Conservation (phyloP, 2,329 filamentous ascomycete genomes). For the Chaetomiaceae sp. region DNA sequence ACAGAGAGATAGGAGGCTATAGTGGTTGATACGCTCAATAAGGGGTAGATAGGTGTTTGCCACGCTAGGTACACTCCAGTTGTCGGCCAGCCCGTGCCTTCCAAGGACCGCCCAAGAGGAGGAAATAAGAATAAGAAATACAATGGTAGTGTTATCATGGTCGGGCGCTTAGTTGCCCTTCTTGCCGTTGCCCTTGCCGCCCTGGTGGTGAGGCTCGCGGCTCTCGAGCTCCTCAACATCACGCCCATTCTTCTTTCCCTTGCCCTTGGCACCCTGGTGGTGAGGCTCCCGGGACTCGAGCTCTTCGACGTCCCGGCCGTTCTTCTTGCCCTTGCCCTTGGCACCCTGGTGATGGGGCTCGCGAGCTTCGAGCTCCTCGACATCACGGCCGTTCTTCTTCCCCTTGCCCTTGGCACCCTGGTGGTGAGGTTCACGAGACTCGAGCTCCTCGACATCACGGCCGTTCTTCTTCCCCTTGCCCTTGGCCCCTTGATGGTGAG, state of each 20-base stretch:
- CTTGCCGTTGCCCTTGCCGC: background rate
- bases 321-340: background rate
- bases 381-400: background rate
- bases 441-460: background rate
- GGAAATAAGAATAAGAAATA: no score
- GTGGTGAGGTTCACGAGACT: constrained; percentile 5
- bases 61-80: no score
- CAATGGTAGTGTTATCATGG: no score
- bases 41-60: no score
- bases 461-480: background rate
- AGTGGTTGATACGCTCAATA: no score
- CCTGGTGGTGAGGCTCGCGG: background rate
- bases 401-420: constrained; percentile 1
- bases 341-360: background rate
- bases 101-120: no score
- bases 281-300: constrained; percentile 1
- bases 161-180: no score
- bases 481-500: constrained; percentile 1
- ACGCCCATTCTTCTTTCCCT: background rate
- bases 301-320: background rate
- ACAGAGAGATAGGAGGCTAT: no score
- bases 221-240: background rate
- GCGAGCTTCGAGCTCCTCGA: background rate
- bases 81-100: no score
- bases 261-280: background rate